Conservation (phyloP, 2,329 filamentous ascomycete species). For the Sarocladiaceae sp. region DNA sequence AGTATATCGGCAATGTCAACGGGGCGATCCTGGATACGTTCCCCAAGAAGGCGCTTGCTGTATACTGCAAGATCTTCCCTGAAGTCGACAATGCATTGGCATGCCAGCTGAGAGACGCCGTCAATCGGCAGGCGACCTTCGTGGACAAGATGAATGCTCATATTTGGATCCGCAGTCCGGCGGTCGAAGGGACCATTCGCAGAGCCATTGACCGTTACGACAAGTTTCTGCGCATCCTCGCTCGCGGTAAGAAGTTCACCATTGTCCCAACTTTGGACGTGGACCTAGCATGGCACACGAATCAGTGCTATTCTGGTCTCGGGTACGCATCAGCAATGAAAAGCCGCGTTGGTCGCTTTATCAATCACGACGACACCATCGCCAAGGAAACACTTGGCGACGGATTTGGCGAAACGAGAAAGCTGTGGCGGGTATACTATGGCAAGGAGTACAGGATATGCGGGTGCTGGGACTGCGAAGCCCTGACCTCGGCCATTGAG, state of each 20-base stretch:
- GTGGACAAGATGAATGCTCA: slow-evolving; percentile 34
- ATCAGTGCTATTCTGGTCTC: slow-evolving; percentile 27
- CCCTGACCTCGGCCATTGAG: slow-evolving; percentile 21
- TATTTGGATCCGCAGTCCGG: slow-evolving; percentile 35
- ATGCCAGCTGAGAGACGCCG: slow-evolving; percentile 22
- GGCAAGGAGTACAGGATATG: slow-evolving; percentile 31
- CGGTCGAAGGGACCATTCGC: slow-evolving; percentile 26
- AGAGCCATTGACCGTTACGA: slow-evolving; percentile 32
- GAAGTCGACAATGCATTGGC: slow-evolving; percentile 2
- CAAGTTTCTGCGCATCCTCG: slow-evolving; percentile 31
- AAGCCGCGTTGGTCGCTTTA: slow-evolving; percentile 17
- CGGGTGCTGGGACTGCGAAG: slow-evolving; percentile 33
- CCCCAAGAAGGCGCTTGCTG: neutral
- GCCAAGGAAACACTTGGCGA: slow-evolving; percentile 18
- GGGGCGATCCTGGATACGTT: neutral
- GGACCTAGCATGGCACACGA: slow-evolving; percentile 40
- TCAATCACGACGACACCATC: slow-evolving; percentile 37
- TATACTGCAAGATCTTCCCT: slow-evolving; percentile 7
- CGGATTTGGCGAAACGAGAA: slow-evolving; percentile 24
- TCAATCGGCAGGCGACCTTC: slow-evolving; percentile 32
- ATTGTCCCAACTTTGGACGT: slow-evolving; percentile 38
- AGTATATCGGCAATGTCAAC: neutral
- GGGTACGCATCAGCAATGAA: slow-evolving; percentile 21
- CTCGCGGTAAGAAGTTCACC: slow-evolving; percentile 14
- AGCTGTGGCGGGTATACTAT: slow-evolving; percentile 25